Evolutionary conservation across 176 grass and related monocot species (phyloP).

Genomic region (Thinopyrum elongatum): DNA sequence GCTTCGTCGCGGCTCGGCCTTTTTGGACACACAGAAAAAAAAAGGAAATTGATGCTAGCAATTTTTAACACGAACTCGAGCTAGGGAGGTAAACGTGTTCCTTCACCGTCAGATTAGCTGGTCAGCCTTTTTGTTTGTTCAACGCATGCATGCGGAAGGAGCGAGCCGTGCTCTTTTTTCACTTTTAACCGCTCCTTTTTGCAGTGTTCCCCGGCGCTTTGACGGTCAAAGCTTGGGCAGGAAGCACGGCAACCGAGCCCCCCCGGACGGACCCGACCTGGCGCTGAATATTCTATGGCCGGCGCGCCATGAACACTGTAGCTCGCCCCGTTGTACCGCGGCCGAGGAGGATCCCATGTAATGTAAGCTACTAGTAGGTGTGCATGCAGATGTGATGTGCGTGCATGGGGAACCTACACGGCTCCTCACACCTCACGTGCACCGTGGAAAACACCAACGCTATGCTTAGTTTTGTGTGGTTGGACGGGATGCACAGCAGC

Average conservation of each 20-base stretch:
- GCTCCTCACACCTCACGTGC: conserved; percentile 46
- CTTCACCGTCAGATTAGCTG: neutral
- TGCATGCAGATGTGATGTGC: neutral
- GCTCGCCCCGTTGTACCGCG: conserved; percentile 20
- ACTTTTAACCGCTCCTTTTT: conserved; percentile 30
- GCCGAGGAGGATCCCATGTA: conserved; percentile 48
- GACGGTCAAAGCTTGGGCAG: conserved; percentile 60
- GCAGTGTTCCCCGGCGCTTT: neutral
- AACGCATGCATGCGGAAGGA: neutral
- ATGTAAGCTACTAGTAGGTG: neutral
- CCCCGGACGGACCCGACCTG: conserved; percentile 27
- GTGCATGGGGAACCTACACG: conserved; percentile 32
- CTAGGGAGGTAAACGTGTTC: neutral
- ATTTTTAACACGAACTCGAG: neutral
- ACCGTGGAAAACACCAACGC: conserved; percentile 45
- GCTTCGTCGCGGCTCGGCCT: too few relatives aligned
- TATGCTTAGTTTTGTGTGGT: neutral
- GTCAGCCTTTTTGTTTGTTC: neutral
- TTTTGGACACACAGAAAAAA: too few relatives aligned
- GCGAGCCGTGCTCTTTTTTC: neutral
- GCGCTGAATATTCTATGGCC: conserved; percentile 40
- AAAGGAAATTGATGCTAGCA: too few relatives aligned
- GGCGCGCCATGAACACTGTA: conserved; percentile 33
- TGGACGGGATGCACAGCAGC: neutral
- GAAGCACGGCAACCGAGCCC: conserved; percentile 42